Evolutionary conservation across 805 yeast species (phyloP).

Genomic region (Spathaspora arborariae): DNA sequence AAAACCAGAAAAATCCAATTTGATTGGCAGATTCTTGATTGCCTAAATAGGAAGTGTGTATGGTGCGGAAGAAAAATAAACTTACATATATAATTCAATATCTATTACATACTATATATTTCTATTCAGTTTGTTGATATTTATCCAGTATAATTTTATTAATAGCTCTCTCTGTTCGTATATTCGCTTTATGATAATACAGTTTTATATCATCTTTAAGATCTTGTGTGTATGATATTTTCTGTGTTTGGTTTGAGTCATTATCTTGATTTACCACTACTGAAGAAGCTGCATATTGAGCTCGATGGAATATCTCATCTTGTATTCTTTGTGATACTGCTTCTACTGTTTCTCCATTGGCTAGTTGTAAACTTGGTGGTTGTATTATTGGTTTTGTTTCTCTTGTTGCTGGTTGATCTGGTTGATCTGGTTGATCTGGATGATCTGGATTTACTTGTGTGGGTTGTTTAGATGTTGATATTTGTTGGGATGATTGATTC

Average conservation of each 20-base stretch:
- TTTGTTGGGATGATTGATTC: background rate
- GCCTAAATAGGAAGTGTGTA: conserved; percentile 21
- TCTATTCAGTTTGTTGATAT: conserved; percentile 10
- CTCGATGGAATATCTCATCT: conserved; percentile 15
- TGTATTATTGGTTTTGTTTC: background rate
- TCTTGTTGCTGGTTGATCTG: background rate
- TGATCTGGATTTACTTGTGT: background rate
- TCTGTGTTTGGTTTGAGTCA: background rate
- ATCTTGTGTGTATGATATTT: conserved; percentile 21
- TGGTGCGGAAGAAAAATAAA: background rate
- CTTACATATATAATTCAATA: background rate
- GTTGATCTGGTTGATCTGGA: background rate
- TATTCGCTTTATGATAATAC: conserved; percentile 23
- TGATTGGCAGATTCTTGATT: conserved; percentile 33
- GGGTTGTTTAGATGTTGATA: background rate
- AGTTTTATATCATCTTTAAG: conserved; percentile 25
- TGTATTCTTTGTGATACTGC: conserved; percentile 21
- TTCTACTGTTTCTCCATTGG: conserved; percentile 24
- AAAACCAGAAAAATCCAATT: conserved; percentile 14
- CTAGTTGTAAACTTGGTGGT: background rate
- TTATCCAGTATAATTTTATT: conserved; percentile 23
- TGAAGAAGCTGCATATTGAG: conserved; percentile 11
- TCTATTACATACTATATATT: background rate
- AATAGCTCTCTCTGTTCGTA: conserved; percentile 24
- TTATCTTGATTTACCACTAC: background rate